Evolutionary conservation across 192 early-diverging fungal genomes (phyloP), one percentile per base, ranked within the genome.

Genomic region (Geranomyces michiganensis): DNA sequence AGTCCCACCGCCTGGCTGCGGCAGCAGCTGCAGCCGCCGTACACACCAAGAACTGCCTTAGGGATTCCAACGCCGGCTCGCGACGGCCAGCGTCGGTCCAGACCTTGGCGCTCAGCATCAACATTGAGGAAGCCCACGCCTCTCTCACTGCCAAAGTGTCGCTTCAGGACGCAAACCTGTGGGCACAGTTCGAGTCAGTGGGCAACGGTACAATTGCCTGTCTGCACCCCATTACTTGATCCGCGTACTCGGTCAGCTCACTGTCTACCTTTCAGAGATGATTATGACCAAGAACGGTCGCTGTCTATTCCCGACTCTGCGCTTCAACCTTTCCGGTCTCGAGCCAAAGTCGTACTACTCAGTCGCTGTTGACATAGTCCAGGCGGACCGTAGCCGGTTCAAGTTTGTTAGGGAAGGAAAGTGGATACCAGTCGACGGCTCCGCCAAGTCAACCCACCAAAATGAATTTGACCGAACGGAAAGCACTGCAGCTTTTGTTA

Each of bases 231-330:
- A 33, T 29, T 68, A 33, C 55, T 41, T 41, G 24, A 68, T 31
- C 12, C 32, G 29, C 48, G 21, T n/a, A 22, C 49, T 17, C 10
- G 7, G 19, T n/a, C 24, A 17, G 17, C 44, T 63, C 61, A 26
- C 26, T 29, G 14, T 45, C 29, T 19, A 31, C 45, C 29, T 24
- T 48, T 32, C 45, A 69, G 62, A 76, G 55, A 88, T 88, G 86
- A 88, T 88, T 27, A 78, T 88, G n/a, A 88, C 87, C 21, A 84
- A 85, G 53, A 56, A 68, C 19, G 87, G 87, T 6, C 78, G 87
- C 26, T 86, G 82, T 59, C 62, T 88, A 0, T 88, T 88, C 66
- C 87, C 87, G 29, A 71, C 66, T 41, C 74, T 87, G 2, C 62
- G 70, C 27, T 81, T 84, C 56, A 61, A 48, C 4, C 74, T 78